Base-by-base conservation (phyloP, 371 early-diverging fungal species). In the Batkoa obscura region DNA sequence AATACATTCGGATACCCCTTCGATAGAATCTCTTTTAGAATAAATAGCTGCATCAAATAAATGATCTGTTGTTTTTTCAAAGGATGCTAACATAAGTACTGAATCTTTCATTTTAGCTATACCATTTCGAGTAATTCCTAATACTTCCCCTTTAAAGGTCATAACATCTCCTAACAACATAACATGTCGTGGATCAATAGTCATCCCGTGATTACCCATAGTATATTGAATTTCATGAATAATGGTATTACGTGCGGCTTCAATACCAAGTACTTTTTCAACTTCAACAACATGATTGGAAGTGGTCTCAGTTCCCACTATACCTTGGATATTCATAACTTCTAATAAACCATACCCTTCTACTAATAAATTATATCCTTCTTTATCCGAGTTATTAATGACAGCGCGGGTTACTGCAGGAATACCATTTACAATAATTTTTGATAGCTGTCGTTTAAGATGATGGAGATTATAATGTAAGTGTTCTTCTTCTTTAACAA, bases 61-160 rank as follows among this genome's bases (percentile, higher is more conserved):
- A 64, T 98, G 97, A 64, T 99, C 99, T 0, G 94, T 90, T 1
- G 99, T 99, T 77, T 96, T 95, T 72, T 99, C 99, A 69, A 99
- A 99, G 38, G 95, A 94, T 1, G 99, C 99, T 63, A 98, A 76
- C 94, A 98, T 99, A 59, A 99, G 82, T n/a, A 98, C 98, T 63
- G 88, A 86, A 65, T 93, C 93, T 66, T 90, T 92, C 96, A 98
- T 97, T 77, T 95, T 96, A 57, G 92, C 85, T 57, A 99, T 91
- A 69, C 99, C 99, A 72, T 92, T 94, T 37, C 99, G 88, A 30
- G 98, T 99, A 58, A 99, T 97, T 61, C 99, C 99, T 31, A 97
- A 71, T 2, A 99, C 84, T 70, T 98, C 96, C 43, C 99, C 99
- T 83, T 77, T 94, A 73, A 79, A 92, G 1, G 94, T 88, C 99